Percentiles rank a stretch among this genome's conserved stretches.
Evolutionary conservation across 2,329 filamentous ascomycete genomes (phyloP).

Genomic region (Plectosphaerella sp.): DNA sequence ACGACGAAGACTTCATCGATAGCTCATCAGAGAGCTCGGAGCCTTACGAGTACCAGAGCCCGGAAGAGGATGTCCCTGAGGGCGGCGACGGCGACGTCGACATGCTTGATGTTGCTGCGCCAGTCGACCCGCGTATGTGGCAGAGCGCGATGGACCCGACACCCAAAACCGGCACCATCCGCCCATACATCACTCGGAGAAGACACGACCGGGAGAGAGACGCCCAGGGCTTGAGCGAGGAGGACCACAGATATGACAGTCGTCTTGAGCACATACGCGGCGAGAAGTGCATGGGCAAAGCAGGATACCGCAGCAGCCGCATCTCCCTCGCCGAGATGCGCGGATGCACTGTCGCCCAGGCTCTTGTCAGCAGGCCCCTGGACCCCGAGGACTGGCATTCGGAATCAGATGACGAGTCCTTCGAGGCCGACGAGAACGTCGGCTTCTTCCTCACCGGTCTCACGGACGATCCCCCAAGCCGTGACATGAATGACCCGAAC

Average conservation of each 20-base stretch:
- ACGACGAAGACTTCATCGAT: neutral
- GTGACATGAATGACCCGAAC: neutral
- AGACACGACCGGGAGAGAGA: neutral
- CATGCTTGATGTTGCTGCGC: neutral
- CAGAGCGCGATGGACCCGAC: neutral
- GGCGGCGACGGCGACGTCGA: neutral
- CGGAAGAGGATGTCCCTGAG: neutral
- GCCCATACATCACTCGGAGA: neutral
- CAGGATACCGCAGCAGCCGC: constrained; percentile 15
- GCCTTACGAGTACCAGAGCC: neutral
- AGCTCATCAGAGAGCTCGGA: neutral
- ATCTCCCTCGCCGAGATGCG: constrained; percentile 19
- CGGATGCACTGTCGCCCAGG: constrained; percentile 19
- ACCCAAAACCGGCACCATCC: neutral
- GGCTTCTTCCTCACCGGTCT: neutral
- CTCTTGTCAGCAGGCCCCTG: constrained; percentile 14
- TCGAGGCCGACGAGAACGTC: neutral
- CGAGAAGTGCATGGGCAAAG: constrained; percentile 7
- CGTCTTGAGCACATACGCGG: constrained; percentile 18
- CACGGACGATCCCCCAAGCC: neutral
- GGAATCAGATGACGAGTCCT: constrained; percentile 9
- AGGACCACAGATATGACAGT: neutral
- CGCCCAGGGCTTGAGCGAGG: neutral
- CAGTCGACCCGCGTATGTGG: neutral
- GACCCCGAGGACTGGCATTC: constrained; percentile 8